Base-by-base conservation (phyloP, 2,329 filamentous ascomycete genomes). In the Stemphylium beticola region DNA sequence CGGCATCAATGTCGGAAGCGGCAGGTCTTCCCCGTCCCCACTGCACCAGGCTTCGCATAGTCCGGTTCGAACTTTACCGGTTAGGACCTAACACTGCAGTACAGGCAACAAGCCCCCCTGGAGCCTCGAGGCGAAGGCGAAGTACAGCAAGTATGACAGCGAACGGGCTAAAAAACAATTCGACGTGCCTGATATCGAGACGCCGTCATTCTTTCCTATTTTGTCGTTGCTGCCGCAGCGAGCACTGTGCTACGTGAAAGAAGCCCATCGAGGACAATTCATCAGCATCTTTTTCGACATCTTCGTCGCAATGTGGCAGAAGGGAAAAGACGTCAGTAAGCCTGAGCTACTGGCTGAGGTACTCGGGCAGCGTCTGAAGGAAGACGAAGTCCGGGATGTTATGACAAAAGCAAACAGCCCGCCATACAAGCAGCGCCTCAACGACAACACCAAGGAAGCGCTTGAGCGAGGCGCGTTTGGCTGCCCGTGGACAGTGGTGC, bases 91-190 rank as follows among this genome's bases (percentile, higher is more conserved):
- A 60, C 44, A 57, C n/a, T 26, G 46, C 33, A 32, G 32, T 24
- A 38, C 44, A 85, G 88, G 88, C 44, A 93, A 95, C 73, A 85
- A 85, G 61, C 90, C 90, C 0, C 90, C 91, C 1, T 92, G 89
- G 88, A 80, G 80, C 0, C 78, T 90, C 26, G 84, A 86, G 2
- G 86, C 85, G 38, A 93, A 93, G 78, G 86, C 83, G 18, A 72
- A 67, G 1, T 87, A 91, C 67, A 78, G 82, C 43, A 64, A 64
- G 22, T 82, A 77, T 53, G 84, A 87, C 64, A 66, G 66, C 3
- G 65, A 71, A 17, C 76, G 83, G 38, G 81, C 82, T n/a, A 77
- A 78, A 54, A 76, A 75, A 48, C 82, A 85, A 64, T 85, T 85
- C 58, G 77, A 76, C 2, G 66, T 78, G 1, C 71, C 75, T 3